phyloP scores from a whole-genome alignment of 1,284 basidiomycete genomes.

The Ceratobasidium papillatum region DNA sequence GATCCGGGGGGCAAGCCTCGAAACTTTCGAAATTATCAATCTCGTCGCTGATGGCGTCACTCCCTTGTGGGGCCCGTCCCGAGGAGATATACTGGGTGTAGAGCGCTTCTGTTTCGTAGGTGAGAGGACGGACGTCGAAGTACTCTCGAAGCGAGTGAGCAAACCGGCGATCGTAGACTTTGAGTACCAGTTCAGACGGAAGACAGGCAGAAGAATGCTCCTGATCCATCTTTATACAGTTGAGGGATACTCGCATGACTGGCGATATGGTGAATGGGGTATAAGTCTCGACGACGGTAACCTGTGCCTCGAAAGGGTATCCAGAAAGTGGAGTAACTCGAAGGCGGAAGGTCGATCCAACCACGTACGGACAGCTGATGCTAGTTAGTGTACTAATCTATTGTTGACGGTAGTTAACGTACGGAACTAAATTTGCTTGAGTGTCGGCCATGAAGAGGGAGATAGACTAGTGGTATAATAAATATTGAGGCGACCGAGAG shows the following conservation, averaged over 20 bases:
- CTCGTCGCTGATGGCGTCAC: background rate
- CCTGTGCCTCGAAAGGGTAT: background rate
- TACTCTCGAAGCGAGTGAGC: background rate
- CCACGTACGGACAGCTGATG: background rate
- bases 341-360: background rate
- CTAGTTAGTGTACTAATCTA: background rate
- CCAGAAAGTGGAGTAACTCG: background rate
- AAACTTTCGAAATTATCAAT: background rate
- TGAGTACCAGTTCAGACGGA: background rate
- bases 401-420: too few species aligned
- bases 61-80: background rate
- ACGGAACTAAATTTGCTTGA: too few species aligned
- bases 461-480: too few species aligned
- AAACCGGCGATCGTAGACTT: slow-evolving; percentile 11
- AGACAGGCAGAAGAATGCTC: background rate
- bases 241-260: background rate
- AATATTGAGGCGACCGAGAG: too few species aligned
- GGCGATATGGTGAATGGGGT: slow-evolving; percentile 6
- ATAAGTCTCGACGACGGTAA: background rate
- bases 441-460: too few species aligned
- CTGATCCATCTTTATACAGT: background rate
- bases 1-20: background rate
- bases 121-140: background rate
- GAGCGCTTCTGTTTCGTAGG: background rate
- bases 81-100: slow-evolving; percentile 1